Percentiles rank a stretch among this genome's conserved stretches.
Evolutionary conservation across 1,139 yeast genomes (phyloP).

Genomic region (Kluyveromyces sp.): DNA sequence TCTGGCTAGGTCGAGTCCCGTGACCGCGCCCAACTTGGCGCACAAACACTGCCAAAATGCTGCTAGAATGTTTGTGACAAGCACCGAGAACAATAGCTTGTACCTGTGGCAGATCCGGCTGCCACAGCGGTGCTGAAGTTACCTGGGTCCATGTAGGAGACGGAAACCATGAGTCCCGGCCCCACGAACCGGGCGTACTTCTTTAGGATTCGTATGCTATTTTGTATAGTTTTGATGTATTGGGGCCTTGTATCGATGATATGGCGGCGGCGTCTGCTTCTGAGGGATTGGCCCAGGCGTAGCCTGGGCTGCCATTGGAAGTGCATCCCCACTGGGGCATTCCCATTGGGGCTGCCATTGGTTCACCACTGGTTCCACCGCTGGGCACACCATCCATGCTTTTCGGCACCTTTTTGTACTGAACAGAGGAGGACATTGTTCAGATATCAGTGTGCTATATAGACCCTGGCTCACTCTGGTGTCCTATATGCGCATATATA

Average conservation of each 20-base stretch:
- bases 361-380: not conserved
- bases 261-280: no score
- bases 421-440: not conserved
- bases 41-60: conserved; percentile 64
- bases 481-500: no score
- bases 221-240: not conserved
- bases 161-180: conserved; percentile 71
- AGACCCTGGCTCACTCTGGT: no score
- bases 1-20: conserved; percentile 75
- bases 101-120: conserved; percentile 70
- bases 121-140: conserved; percentile 75
- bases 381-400: not conserved
- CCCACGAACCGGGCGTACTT: conserved; percentile 63
- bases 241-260: not conserved
- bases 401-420: not conserved
- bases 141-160: conserved; percentile 79
- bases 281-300: no score
- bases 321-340: not conserved
- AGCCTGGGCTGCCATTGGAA: no score
- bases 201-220: conserved; percentile 11
- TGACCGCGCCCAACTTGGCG: conserved; percentile 68
- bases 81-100: conserved; percentile 52
- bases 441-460: not conserved
- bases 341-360: not conserved
- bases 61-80: conserved; percentile 63